phyloP scores from a whole-genome alignment of 805 yeast genomes.

The Phaffomyces thermotolerans region DNA sequence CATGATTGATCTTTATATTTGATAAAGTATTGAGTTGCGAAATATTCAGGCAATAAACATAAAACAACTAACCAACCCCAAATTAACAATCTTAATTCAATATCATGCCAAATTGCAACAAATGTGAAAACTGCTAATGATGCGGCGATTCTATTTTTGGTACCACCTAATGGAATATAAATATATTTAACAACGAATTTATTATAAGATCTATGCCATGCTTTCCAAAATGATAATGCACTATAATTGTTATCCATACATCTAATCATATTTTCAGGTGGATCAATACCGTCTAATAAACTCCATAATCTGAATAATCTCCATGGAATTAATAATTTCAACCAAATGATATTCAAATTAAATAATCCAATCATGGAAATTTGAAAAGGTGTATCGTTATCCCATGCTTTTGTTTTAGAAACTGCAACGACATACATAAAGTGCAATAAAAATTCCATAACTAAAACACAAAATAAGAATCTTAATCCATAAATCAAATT shows the following conservation, averaged over 20 bases:
- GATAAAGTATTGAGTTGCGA: slow-evolving; percentile 40
- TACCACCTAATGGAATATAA: slow-evolving; percentile 88
- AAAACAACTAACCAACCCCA: slow-evolving; percentile 97
- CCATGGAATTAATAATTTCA: slow-evolving; percentile 93
- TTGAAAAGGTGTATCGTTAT: slow-evolving; percentile 82
- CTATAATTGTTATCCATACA: slow-evolving; percentile 93
- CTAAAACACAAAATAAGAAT: slow-evolving; percentile 62
- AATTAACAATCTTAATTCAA: slow-evolving; percentile 71
- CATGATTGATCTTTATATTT: slow-evolving; percentile 44
- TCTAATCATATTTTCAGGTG: slow-evolving; percentile 96
- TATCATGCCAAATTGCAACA: slow-evolving; percentile 98
- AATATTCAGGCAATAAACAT: slow-evolving; percentile 79
- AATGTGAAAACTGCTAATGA: slow-evolving; percentile 84
- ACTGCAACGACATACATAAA: slow-evolving; percentile 91
- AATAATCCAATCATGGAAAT: slow-evolving; percentile 91
- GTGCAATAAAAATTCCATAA: slow-evolving; percentile 87
- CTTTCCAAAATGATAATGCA: slow-evolving; percentile 95
- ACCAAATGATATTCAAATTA: slow-evolving; percentile 87
- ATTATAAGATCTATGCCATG: slow-evolving; percentile 95
- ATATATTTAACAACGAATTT: slow-evolving; percentile 85
- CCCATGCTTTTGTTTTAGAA: slow-evolving; percentile 85
- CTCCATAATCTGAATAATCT: slow-evolving; percentile 91
- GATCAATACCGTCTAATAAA: slow-evolving; percentile 83
- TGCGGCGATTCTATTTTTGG: slow-evolving; percentile 61
- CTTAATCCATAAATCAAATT: slow-evolving; percentile 58